These are phyloP conservation scores for Cutaneotrichosporon sp. DNA, from an alignment of 1,284 basidiomycete species.

Conservation along the genomic window DNA sequence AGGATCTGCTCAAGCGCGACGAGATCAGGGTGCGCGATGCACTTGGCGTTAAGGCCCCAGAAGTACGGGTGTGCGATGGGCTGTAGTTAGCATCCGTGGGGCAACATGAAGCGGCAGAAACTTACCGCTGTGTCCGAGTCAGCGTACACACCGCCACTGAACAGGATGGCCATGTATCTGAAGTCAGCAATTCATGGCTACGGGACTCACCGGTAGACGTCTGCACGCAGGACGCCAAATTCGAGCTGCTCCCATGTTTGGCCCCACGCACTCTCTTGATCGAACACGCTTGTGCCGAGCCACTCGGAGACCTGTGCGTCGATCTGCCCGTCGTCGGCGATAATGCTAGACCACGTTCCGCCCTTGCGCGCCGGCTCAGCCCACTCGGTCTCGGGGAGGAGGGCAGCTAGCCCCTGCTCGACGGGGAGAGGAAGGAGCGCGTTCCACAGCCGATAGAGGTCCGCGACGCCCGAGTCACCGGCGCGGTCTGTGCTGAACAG, in stretches of 20 bases:
- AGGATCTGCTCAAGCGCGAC: conserved; percentile 22
- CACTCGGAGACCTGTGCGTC: conserved; percentile 31
- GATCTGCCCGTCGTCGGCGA: conserved; percentile 33
- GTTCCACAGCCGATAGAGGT: conserved; percentile 36
- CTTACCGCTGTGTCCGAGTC: conserved; percentile 42
- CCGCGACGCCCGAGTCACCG: conserved; percentile 27
- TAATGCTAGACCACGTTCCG: conserved; percentile 28
- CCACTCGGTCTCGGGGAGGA: conserved; percentile 23
- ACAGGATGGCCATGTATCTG: conserved; percentile 39
- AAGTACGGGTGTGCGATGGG: conserved; percentile 42
- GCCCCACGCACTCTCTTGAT: conserved; percentile 14
- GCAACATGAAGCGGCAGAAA: background rate
- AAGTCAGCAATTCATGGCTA: conserved; percentile 13
- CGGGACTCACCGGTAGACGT: conserved; percentile 35
- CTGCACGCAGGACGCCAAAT: conserved; percentile 32
- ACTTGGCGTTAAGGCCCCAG: conserved; percentile 34
- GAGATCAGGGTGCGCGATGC: conserved; percentile 28
- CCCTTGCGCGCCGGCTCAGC: conserved; percentile 22
- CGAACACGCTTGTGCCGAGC: conserved; percentile 29
- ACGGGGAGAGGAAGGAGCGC: conserved; percentile 27
- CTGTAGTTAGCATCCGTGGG: conserved; percentile 15
- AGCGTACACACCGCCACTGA: conserved; percentile 42
- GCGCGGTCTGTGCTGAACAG: conserved; percentile 25
- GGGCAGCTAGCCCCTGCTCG: background rate
- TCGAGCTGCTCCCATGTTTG: conserved; percentile 35